Conservation (phyloP, 164 flowering plant genomes). For the Sextonia rubra region DNA sequence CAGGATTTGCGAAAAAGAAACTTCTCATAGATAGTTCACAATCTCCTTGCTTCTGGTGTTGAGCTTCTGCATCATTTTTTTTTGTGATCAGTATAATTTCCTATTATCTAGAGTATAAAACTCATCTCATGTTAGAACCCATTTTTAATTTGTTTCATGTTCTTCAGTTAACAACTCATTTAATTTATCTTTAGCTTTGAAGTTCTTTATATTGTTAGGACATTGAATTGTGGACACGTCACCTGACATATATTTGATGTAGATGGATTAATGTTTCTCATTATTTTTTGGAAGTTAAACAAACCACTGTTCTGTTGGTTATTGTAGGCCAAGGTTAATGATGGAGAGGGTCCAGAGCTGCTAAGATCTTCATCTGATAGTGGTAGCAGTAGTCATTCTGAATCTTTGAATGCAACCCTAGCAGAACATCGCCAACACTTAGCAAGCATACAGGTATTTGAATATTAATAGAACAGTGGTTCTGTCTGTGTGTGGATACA, state of each 20-base stretch:
- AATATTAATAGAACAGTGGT: neutral
- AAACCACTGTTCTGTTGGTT: constrained; percentile 7
- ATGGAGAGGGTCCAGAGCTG: constrained; percentile 97
- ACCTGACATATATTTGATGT: neutral
- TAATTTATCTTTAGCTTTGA: neutral
- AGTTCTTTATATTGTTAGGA: neutral
- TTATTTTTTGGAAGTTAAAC: neutral
- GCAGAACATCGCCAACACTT: constrained; percentile 93
- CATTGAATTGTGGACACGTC: neutral
- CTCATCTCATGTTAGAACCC: too few species aligned
- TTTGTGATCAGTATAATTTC: too few species aligned
- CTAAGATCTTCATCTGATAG: constrained; percentile 58
- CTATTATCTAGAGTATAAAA: too few species aligned
- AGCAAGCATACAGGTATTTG: constrained; percentile 85
- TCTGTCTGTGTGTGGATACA: neutral
- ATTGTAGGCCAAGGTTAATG: constrained; percentile 84
- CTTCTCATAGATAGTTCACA: too few species aligned
- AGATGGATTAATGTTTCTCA: neutral
- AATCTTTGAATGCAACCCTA: constrained; percentile 83
- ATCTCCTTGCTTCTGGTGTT: too few species aligned
- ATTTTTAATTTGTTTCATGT: too few species aligned
- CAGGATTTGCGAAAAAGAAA: too few species aligned
- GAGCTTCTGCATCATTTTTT: too few species aligned
- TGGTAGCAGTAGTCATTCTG: constrained; percentile 81
- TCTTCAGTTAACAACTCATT: too few species aligned